Evolutionary conservation across 495 filamentous ascomycete genomes (phyloP), one percentile per base, ranked within the genome.

Genomic region (Parathielavia appendiculata): DNA sequence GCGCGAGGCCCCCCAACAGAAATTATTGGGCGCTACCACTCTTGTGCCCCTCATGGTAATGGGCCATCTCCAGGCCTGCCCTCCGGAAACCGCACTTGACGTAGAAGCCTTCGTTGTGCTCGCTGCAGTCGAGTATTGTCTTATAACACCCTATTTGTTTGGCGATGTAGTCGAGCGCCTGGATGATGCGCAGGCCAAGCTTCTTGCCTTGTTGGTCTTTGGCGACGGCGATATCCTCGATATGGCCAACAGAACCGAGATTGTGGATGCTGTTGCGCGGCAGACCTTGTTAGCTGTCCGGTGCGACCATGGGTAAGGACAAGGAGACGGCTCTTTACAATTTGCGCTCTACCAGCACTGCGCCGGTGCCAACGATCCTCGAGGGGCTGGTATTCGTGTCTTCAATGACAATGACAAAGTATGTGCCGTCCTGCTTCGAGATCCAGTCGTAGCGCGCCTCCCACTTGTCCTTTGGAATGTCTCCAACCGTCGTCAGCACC

Each of bases 121-220:
- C 78, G 69, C 74, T 79, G 67, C 79, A 82, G 67, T 81, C 79
- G 57, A 77, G 71, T 63, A 83, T 77, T 67, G 86, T 88, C 84
- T 96, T 97, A 73, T 96, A 97, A 75, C 90, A 95, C 23, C 90
- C 91, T 50, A 90, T 86, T 64, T 89, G 81, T 65, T 86, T 81
- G 55, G 90, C 90, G 57, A 97, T 84, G 72, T 81, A 86, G 75
- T 97, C 93, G 66, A 98, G 81, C 5, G 93, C 90, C 78, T 97
- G 88, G 64, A 98, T 97, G 55, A 98, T 86, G 58, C 88, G 82
- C 69, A 96, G 75, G 3, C 93, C 93, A 40, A 98, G 78, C 74
- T 96, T 96, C 81, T 96, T 97, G 55, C 93, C 93, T 72, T 97
- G 93, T 73, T 97, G 91, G 56, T 90, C 86, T 72, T 91, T 88